Percentiles rank a stretch among this genome's conserved stretches.
Conservation (phyloP, 176 grass and related monocot genomes). For the Triticum timopheevii region DNA sequence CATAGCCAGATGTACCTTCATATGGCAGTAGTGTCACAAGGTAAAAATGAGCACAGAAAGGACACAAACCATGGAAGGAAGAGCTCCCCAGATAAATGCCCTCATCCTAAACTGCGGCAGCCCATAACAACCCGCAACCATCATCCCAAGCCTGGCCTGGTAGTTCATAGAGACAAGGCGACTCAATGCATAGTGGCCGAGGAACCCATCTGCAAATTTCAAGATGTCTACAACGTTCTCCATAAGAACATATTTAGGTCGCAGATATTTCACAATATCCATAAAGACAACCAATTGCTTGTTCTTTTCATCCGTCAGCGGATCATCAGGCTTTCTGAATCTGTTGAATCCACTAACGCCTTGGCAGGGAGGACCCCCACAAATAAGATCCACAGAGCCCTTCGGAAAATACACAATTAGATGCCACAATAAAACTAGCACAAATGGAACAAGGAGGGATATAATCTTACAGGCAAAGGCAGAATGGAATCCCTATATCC, state of each 20-base stretch:
- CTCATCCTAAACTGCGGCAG: conserved; percentile 66
- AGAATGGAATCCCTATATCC: background rate
- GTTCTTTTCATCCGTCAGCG: conserved; percentile 59
- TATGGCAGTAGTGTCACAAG: background rate
- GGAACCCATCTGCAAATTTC: conserved; percentile 62
- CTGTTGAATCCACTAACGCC: conserved; percentile 47
- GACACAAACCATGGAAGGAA: conserved; percentile 48
- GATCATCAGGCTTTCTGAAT: conserved; percentile 29
- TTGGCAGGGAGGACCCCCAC: background rate
- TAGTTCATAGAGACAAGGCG: conserved; percentile 56
- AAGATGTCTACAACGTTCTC: conserved; percentile 74
- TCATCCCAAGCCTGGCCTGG: conserved; percentile 53
- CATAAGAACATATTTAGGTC: conserved; percentile 64
- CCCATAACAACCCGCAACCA: conserved; percentile 68
- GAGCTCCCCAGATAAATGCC: conserved; percentile 60
- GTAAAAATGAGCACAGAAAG: background rate
- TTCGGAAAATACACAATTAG: background rate
- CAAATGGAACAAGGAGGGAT: background rate
- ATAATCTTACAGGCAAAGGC: background rate
- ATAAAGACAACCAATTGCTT: conserved; percentile 56
- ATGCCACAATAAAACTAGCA: background rate
- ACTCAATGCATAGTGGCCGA: conserved; percentile 54
- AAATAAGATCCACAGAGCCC: background rate
- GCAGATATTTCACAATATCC: conserved; percentile 65
- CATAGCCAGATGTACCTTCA: background rate